Evolutionary conservation across 148 eudicot species (phyloP).

Genomic region (Pharnaceum exiguum): DNA sequence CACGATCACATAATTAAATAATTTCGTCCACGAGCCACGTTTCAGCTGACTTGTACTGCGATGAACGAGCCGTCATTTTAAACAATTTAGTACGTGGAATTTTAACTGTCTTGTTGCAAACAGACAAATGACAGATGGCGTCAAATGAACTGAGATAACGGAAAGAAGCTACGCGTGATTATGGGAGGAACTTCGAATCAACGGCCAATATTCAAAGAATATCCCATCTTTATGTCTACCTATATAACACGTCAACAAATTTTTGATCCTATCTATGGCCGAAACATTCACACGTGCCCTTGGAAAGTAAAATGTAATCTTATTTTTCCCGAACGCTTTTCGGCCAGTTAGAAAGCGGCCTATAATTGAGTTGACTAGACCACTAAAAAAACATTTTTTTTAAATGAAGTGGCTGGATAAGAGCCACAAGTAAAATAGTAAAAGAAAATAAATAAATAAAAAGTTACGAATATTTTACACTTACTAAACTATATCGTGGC

Average conservation of each 20-base stretch:
- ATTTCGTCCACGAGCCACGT: no score
- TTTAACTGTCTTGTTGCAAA: not conserved
- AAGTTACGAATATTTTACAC: not conserved
- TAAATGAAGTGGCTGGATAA: conserved; percentile 12
- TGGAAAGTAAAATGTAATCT: not conserved
- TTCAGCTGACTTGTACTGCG: no score
- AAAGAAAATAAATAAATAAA: no score
- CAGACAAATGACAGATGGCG: conserved; percentile 19
- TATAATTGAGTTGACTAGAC: not conserved
- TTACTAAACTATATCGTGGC: no score
- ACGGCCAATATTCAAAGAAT: conserved; percentile 20
- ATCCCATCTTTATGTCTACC: not conserved
- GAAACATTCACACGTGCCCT: conserved; percentile 7
- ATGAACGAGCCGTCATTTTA: no score
- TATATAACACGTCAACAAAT: conserved; percentile 2
- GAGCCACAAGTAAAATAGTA: not conserved
- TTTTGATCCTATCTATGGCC: conserved; percentile 1
- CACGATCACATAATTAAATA: no score
- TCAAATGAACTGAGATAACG: conserved; percentile 1
- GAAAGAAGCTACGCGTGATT: conserved; percentile 2
- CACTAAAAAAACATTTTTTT: not conserved
- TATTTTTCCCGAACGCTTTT: no score
- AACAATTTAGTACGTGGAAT: conserved; percentile 5
- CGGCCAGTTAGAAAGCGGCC: not conserved
- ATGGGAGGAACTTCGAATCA: not conserved